Base-by-base conservation (phyloP, 2,329 filamentous ascomycete genomes). In the Cladophialophora carrionii region DNA sequence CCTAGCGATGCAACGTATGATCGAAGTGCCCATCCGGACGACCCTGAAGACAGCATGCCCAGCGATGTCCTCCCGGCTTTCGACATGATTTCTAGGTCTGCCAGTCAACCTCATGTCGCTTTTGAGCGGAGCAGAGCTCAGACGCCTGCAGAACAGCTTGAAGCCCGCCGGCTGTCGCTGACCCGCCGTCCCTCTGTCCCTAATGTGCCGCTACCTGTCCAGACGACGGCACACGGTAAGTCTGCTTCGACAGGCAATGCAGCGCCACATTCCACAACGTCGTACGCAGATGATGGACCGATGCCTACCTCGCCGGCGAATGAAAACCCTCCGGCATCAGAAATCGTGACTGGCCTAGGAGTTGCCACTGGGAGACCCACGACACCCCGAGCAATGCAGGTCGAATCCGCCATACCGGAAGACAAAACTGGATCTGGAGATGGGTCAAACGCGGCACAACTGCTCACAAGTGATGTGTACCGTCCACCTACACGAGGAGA, bases 351-450 rank as follows among this genome's bases (percentile, higher is more conserved):
- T n/a, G 49, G 57, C 9, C 22, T 63, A 9, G 60, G 60, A 12
- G 43, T 63, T 10, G 3, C 29, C 3, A 60, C 57, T 46, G 59
- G 49, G 0, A 84, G 96, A n/a, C 92, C 94, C 14, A 91, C 92
- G 1, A 97, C 93, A 0, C 93, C 94, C 32, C 88, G 91, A 78
- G 92, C 92, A 0, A 96, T 97, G 92, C 87, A 90, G 83, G 84
- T 75, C 73, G 71, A 52, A 73, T 73, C 57, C 66, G 71, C 37
- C 85, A 86, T 70, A 78, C 82, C 2, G 84, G 88, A 64, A 79
- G 82, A 49, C 79, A 78, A 54, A 79, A 82, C 52, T 76, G 79
- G 37, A 80, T 80, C 86, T 10, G 82, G 84, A 32, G 79, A 83
- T 63, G 81, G 87, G 32, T 87, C 88, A 0, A 82, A 84, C n/a